Base-by-base conservation (phyloP, 805 yeast species). In the Myxozyma lipomycoides region DNA sequence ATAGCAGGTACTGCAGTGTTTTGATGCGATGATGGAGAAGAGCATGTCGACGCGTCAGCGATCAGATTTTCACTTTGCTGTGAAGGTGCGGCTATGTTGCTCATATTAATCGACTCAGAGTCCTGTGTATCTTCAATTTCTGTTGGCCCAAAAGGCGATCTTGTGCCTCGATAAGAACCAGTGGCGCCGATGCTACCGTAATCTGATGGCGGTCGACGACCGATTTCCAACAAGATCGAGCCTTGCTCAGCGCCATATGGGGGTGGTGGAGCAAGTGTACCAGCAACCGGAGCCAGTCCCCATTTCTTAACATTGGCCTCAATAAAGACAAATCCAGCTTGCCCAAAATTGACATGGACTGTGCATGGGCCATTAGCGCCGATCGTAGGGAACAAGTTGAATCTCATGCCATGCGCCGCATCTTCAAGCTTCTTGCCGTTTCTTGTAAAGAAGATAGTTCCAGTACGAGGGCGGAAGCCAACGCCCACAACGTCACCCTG, bases 401-500 rank as follows among this genome's bases (percentile, higher is more conserved):
- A 73, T 57, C 78, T 82, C 75, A 88, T 82, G 42, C 86, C 82
- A 60, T 78, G 82, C 28, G 88, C 75, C 45, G 82, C 82, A 46
- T 86, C 83, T 64, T 90, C 97, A 23, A 93, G 70, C 64, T 87
- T 88, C 65, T 88, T 88, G 25, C 98, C 98, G 62, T 93, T 93
- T 59, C 96, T 77, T 0, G 98, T 93, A 73, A 90, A 93, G 62
- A 93, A 93, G 0, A 93, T 77, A 0, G 95, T 82, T 1, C 97
- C 95, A 17, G 86, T 74, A 40, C 88, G 74, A 1, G 86, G 81
- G 52, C 91, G 76, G 64, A 87, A 85, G 0, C 98, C 98, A 25
- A 91, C 79, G 1, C 98, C 98, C 12, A 93, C 76, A 28, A 93
- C 95, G 67, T 93, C 98, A 26, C 97, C 97, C 57, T 84, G 81